A percentile compares a stretch with the other conserved stretches of the same genome.
These are phyloP conservation scores for Beauveria scarabaeidicola DNA, from an alignment of 2,329 filamentous ascomycete genomes.

Conservation along the genomic window DNA sequence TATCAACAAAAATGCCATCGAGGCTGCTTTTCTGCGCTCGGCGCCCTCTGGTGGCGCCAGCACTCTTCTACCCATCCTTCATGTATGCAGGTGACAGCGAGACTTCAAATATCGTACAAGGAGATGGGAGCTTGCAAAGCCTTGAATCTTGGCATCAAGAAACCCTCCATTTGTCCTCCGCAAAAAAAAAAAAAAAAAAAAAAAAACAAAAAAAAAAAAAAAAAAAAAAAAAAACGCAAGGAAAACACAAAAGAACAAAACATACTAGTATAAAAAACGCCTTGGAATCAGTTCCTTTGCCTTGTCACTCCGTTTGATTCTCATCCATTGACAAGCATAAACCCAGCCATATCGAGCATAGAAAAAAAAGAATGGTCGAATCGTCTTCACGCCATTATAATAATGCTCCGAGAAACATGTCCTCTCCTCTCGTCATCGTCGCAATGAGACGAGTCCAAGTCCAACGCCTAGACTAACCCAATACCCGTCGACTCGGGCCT, in stretches of 20 bases:
- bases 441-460: not conserved
- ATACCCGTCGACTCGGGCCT: not conserved
- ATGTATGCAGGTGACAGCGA: not conserved
- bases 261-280: not conserved
- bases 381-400: not conserved
- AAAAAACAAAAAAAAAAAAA: not conserved
- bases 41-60: not conserved
- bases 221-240: not conserved
- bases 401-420: not conserved
- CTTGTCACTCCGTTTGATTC: conserved; percentile 5
- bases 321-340: not conserved
- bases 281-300: conserved; percentile 6
- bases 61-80: not conserved
- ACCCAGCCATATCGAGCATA: not conserved
- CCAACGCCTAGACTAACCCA: not conserved
- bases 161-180: not conserved
- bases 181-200: not conserved
- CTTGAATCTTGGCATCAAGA: not conserved
- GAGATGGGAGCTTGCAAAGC: not conserved
- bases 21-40: not conserved
- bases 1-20: conserved; percentile 5
- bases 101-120: conserved; percentile 4
- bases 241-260: too few relatives aligned
- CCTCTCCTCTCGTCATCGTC: not conserved
- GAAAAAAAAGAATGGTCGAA: not conserved